Evolutionary conservation across 148 eudicot genomes (phyloP).

Genomic region (Nyssa sinensis): DNA sequence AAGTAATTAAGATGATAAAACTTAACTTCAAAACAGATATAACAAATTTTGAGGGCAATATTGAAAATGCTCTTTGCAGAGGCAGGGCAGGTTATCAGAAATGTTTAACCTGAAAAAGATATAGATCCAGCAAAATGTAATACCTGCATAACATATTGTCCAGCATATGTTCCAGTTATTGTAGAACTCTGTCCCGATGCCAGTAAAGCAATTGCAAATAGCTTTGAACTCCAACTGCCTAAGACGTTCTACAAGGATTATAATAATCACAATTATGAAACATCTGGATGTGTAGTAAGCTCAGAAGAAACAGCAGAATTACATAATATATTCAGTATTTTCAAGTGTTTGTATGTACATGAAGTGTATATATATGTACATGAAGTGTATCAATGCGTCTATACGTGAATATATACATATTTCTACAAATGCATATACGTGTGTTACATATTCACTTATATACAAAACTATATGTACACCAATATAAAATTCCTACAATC

Average conservation of each 20-base stretch:
- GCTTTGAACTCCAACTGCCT: constrained; percentile 98
- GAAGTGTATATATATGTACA: too few species aligned
- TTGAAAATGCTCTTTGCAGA: background rate
- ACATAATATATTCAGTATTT: too few species aligned
- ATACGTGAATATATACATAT: too few species aligned
- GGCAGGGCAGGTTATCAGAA: background rate
- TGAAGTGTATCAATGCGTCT: too few species aligned
- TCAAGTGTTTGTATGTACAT: too few species aligned
- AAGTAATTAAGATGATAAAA: too few species aligned
- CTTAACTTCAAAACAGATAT: background rate
- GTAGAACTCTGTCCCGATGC: constrained; percentile 99
- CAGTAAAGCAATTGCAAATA: constrained; percentile 89
- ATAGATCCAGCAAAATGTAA: background rate
- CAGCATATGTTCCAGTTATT: constrained; percentile 98
- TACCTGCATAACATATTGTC: constrained; percentile 99
- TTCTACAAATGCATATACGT: too few species aligned
- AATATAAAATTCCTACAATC: too few species aligned
- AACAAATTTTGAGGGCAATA: background rate
- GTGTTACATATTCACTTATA: too few species aligned
- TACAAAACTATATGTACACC: too few species aligned
- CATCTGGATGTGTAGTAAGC: background rate
- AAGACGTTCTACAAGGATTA: constrained; percentile 65
- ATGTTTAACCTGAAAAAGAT: background rate
- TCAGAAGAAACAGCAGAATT: background rate
- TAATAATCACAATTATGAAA: background rate